Evolutionary conservation across 2,329 filamentous ascomycete genomes (phyloP).

Genomic region (Xylaria sp.): DNA sequence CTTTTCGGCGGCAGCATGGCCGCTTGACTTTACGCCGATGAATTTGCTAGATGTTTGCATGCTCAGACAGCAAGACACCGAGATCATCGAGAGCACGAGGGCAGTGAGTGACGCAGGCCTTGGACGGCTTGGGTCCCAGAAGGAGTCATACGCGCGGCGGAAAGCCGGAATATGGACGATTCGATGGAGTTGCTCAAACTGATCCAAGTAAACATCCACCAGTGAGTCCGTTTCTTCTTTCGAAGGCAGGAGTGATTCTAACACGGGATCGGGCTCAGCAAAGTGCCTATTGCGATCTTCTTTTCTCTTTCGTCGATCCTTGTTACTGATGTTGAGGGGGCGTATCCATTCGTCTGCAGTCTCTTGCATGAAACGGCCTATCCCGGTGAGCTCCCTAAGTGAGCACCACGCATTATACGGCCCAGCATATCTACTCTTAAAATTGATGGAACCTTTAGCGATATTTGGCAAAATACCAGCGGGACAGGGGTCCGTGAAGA

Average conservation of each 20-base stretch:
- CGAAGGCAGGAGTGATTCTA: constrained; percentile 47
- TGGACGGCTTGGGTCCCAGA: constrained; percentile 45
- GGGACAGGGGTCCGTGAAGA: constrained; percentile 32
- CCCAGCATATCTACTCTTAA: constrained; percentile 55
- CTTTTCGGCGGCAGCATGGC: constrained; percentile 49
- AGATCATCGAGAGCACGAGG: constrained; percentile 54
- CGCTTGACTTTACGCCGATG: constrained; percentile 53
- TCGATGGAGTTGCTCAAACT: constrained; percentile 51
- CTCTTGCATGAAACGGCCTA: constrained; percentile 58
- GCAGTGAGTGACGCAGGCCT: constrained; percentile 52
- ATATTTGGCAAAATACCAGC: constrained; percentile 19
- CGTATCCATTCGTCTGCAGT: constrained; percentile 57
- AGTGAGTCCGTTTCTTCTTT: constrained; percentile 46
- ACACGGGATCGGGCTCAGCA: constrained; percentile 41
- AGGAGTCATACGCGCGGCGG: constrained; percentile 49
- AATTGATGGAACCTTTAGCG: constrained; percentile 51
- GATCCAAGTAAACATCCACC: constrained; percentile 47
- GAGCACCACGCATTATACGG: constrained; percentile 57
- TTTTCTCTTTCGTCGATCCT: constrained; percentile 50
- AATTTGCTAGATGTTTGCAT: constrained; percentile 49
- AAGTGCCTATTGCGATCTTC: constrained; percentile 48
- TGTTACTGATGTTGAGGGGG: constrained; percentile 51
- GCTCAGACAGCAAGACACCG: constrained; percentile 53
- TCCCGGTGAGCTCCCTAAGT: constrained; percentile 50
- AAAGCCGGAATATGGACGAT: constrained; percentile 58